Conservation (phyloP, 2,329 filamentous ascomycete species). For the Apiospora koreana region DNA sequence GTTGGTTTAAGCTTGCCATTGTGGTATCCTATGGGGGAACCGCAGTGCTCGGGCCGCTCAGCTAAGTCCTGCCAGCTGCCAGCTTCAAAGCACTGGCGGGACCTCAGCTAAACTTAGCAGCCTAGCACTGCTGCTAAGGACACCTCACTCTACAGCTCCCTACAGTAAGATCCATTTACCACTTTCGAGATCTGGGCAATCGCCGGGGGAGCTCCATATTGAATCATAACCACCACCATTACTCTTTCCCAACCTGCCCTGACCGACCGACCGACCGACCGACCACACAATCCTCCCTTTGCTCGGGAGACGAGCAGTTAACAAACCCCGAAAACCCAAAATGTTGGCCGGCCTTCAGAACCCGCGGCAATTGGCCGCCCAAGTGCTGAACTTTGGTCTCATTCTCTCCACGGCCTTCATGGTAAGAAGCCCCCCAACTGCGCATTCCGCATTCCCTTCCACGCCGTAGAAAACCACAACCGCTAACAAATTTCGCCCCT, state of each 20-base stretch:
- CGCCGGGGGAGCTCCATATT: neutral
- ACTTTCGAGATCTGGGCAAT: neutral
- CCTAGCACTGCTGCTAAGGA: conserved; percentile 5
- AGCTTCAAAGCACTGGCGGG: neutral
- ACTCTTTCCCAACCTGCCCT: neutral
- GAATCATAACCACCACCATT: neutral
- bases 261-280: neutral
- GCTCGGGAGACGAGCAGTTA: conserved; percentile 13
- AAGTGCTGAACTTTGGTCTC: conserved; percentile 87
- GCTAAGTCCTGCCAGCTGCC: neutral
- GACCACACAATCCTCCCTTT: conserved; percentile 18
- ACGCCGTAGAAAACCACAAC: neutral
- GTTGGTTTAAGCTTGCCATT: neutral
- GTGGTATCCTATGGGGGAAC: neutral
- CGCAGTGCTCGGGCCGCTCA: neutral
- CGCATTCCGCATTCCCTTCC: neutral
- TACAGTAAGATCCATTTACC: neutral
- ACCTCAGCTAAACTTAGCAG: neutral
- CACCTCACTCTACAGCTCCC: conserved; percentile 3
- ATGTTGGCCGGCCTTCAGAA: conserved; percentile 74
- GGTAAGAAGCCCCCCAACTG: conserved; percentile 45
- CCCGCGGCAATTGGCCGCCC: conserved; percentile 77
- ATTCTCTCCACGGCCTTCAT: conserved; percentile 92
- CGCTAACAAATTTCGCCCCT: neutral
- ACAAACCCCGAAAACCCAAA: conserved; percentile 37